Evolutionary conservation across 2,329 filamentous ascomycete species (phyloP), one percentile per base, ranked within the genome.

Genomic region (Truncatella angustata): DNA sequence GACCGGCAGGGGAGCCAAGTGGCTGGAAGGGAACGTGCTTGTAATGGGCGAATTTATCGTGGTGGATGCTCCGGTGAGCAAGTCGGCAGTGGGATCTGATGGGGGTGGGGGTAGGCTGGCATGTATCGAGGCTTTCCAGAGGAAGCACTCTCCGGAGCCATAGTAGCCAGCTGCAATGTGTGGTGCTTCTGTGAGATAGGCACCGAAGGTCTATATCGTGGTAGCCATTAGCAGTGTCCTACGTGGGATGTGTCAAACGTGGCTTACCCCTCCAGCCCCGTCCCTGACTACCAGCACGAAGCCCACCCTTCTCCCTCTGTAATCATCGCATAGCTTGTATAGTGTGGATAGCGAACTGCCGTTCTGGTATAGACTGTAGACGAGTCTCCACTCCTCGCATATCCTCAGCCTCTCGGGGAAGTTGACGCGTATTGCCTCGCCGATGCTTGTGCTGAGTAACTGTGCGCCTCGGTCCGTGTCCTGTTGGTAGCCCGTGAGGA

Each of bases 131-230:
- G 89, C 87, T 44, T 88, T 84, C 90, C 90, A 95, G 57, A 95
- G 82, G 70, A 95, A 99, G 71, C 93, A 97, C 71, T 99, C 94
- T 63, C 94, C 94, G 11, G 91, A 97, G 63, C 94, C 94, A 69
- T 90, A 99, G 76, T 96, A 99, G 57, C 92, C 88, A 2, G 90
- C 73, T 1, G 84, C 77, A 0, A 91, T 90, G 60, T 88, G 89
- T 10, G 93, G 92, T 47, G 88, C 79, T 67, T 99, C 93, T 49
- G 91, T 95, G 50, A 97, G 83, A 69, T 97, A 97, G 49, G 92
- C 92, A 65, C 94, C 94, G 67, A 99, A 99, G 37, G 91, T 81
- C 81, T 87, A 57, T n/a, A 10, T 14, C 12, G 12, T 7, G 3
- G 4, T 26, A 16, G 37, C n/a, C 26, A 10, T 24, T 6, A 23